Evolutionary conservation across 768 basidiomycete species (phyloP).

Genomic region (Kwoniella sp.): DNA sequence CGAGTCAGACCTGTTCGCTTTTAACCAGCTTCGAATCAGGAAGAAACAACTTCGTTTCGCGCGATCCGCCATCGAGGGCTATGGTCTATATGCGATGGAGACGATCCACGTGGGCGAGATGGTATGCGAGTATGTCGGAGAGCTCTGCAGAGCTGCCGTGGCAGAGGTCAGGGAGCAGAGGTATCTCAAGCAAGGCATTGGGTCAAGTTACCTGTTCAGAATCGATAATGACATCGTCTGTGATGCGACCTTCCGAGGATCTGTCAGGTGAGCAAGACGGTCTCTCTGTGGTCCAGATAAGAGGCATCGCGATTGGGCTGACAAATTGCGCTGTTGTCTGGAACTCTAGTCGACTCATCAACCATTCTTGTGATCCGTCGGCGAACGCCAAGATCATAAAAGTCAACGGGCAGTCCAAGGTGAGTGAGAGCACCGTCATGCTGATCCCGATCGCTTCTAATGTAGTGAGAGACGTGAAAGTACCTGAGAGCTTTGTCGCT

Average conservation of each 20-base stretch:
- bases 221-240: slow-evolving; percentile 98
- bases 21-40: slow-evolving; percentile 95
- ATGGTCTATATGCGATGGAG: slow-evolving; percentile 98
- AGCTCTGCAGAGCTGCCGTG: slow-evolving; percentile 90
- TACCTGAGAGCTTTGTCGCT: too few species aligned
- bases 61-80: slow-evolving; percentile 93
- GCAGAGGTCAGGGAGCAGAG: slow-evolving; percentile 96
- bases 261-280: slow-evolving; percentile 76
- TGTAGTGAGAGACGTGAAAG: too few species aligned
- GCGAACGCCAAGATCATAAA: slow-evolving; percentile 62
- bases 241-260: slow-evolving; percentile 98
- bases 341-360: slow-evolving; percentile 81
- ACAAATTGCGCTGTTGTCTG: neutral
- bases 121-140: slow-evolving; percentile 99
- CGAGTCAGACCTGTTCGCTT: slow-evolving; percentile 79
- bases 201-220: slow-evolving; percentile 94
- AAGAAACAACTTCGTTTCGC: slow-evolving; percentile 98
- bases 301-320: too few species aligned
- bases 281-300: neutral
- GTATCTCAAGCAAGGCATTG: slow-evolving; percentile 96
- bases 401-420: slow-evolving; percentile 60
- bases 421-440: slow-evolving; percentile 22
- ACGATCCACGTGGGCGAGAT: slow-evolving; percentile 90
- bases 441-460: too few species aligned
- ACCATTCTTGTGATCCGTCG: slow-evolving; percentile 93